phyloP scores from a whole-genome alignment of 768 basidiomycete genomes.

The Serendipita indica region DNA sequence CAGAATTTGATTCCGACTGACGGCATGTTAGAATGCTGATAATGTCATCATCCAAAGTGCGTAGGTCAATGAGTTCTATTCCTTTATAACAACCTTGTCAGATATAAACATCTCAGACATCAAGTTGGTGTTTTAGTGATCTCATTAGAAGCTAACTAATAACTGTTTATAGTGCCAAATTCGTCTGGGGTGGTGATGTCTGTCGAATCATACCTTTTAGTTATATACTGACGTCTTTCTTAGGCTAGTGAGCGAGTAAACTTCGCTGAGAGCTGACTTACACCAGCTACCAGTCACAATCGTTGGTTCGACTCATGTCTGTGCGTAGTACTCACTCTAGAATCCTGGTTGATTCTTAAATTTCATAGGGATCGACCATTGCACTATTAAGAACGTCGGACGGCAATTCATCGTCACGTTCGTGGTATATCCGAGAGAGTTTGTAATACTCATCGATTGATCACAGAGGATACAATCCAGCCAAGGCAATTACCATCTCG shows the following conservation, averaged over 20 bases:
- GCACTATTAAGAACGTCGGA: slow-evolving; percentile 2
- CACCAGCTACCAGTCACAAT: neutral
- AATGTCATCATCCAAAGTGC: slow-evolving; percentile 9
- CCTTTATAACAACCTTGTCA: neutral
- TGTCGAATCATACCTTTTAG: neutral
- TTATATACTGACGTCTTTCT: neutral
- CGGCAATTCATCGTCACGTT: slow-evolving; percentile 11
- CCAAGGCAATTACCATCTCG: slow-evolving; percentile 7
- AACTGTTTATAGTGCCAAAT: neutral
- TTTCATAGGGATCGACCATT: slow-evolving; percentile 8
- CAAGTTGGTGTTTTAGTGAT: neutral
- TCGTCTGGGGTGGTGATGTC: slow-evolving; percentile 11
- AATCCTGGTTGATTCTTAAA: neutral
- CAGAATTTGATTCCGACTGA: neutral
- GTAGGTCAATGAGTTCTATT: neutral
- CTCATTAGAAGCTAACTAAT: neutral
- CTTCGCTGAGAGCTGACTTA: neutral
- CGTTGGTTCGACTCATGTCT: slow-evolving; percentile 2
- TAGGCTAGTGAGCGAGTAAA: neutral
- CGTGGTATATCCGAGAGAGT: neutral
- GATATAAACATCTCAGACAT: slow-evolving; percentile 1
- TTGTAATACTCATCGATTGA: neutral
- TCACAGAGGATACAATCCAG: slow-evolving; percentile 5
- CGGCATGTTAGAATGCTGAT: neutral
- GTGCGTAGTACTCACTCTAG: neutral